Conservation (phyloP, 306 rosid species). For the Acmispon strigosus region DNA sequence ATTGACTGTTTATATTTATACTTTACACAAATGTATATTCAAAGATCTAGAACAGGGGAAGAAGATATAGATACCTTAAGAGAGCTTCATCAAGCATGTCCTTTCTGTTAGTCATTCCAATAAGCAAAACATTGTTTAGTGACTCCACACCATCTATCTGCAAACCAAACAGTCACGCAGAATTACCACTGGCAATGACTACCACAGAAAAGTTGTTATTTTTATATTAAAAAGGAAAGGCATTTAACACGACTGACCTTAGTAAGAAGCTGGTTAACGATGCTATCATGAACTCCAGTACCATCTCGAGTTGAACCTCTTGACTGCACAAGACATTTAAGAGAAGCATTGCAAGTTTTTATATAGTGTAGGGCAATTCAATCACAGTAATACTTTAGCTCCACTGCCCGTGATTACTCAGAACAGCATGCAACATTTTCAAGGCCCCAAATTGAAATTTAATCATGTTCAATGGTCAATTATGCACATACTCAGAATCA, state of each 20-base stretch:
- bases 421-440: constrained; percentile 9
- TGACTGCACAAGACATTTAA: constrained; percentile 47
- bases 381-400: constrained; percentile 6
- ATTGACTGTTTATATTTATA: constrained; percentile 22
- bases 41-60: constrained; percentile 9
- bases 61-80: constrained; percentile 50
- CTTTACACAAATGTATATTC: constrained; percentile 4
- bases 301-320: constrained; percentile 98
- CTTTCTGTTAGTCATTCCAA: constrained; percentile 99
- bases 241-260: constrained; percentile 53
- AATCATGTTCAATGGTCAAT: constrained; percentile 10
- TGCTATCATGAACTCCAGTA: constrained; percentile 97
- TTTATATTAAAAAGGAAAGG: background rate
- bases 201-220: background rate
- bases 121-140: constrained; percentile 91
- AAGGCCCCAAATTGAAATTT: constrained; percentile 5
- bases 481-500: background rate
- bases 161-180: constrained; percentile 27
- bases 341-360: constrained; percentile 15
- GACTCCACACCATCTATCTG: constrained; percentile 99
- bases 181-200: constrained; percentile 8
- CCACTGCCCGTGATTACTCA: background rate
- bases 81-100: constrained; percentile 99
- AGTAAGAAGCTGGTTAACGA: constrained; percentile 97
- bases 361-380: constrained; percentile 1